These are phyloP conservation scores for Takakia lepidozioides DNA, from an alignment of 225 moss, liverwort and hornwort species.

Conservation along the genomic window DNA sequence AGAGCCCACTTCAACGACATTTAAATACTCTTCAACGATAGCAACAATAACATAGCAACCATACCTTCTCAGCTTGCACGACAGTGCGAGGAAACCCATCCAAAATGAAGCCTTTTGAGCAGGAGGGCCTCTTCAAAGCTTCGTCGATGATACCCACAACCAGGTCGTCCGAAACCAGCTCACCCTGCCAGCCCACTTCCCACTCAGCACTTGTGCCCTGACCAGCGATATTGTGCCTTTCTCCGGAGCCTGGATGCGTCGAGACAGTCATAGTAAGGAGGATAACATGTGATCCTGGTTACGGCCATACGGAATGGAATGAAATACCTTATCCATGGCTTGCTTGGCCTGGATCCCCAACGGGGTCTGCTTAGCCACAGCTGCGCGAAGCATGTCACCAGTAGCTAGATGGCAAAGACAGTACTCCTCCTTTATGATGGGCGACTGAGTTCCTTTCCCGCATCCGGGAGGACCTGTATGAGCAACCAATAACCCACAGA, in stretches of 20 bases:
- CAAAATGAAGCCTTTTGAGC: conserved; percentile 71
- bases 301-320: not conserved
- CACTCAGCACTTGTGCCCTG: conserved; percentile 4
- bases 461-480: conserved; percentile 56
- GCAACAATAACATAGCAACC: too few relatives aligned
- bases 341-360: conserved; percentile 53
- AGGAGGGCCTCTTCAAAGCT: conserved; percentile 64
- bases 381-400: conserved; percentile 64
- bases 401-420: conserved; percentile 61
- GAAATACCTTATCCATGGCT: conserved; percentile 53
- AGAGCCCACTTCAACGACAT: too few relatives aligned
- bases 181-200: conserved; percentile 46
- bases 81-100: conserved; percentile 92
- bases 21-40: too few relatives aligned
- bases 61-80: conserved; percentile 69
- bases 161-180: conserved; percentile 58
- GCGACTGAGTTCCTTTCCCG: conserved; percentile 45
- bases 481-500: too few relatives aligned
- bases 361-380: conserved; percentile 50
- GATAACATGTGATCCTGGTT: not conserved
- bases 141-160: conserved; percentile 77
- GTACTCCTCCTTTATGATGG: conserved; percentile 57
- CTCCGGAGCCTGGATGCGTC: too few relatives aligned
- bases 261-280: too few relatives aligned
- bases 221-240: too few relatives aligned